Evolutionary conservation across 805 yeast species (phyloP), one percentile per base, ranked within the genome.

Genomic region (Candida argentea): DNA sequence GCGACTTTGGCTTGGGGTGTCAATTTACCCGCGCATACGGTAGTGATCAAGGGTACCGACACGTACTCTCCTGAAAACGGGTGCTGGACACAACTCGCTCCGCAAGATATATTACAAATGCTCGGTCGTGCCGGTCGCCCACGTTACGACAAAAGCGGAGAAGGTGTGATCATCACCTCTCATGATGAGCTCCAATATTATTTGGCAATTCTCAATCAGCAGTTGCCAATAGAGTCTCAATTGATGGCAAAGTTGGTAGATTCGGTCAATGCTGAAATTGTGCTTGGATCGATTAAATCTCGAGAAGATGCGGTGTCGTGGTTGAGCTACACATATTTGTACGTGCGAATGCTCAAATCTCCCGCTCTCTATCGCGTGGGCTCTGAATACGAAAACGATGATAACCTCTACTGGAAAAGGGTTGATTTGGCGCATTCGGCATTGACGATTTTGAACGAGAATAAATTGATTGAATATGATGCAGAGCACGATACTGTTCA

Each of bases 61-160:
- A 76, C 86, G 0, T 91, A 93, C 44, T 80, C 91, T 4, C 96
- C 99, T 0, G 91, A 81, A 37, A 72, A 70, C 36, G 94, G 96
- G 30, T 57, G 70, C 5, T 89, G 97, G 96, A 74, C 74, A 2
- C 91, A 83, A 44, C 57, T 89, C n/a, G 78, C 94, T 0, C 93
- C 96, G 0, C 98, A 89, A 44, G 97, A 91, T 55, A 79, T 89
- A 21, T 52, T 89, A 6, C 98, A 89, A 55, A 89, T 89, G 97
- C 63, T 89, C n/a, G 97, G 97, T 20, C 73, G 97, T 60, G 97
- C 97, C 12, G 97, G 97, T 41, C 70, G 98, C 53, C 98, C 98
- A 0, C 66, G 95, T 29, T 91, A 80, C 54, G 98, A 89, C 51
- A 74, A 75, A 11, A 72, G 75, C 43, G 98, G 98, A 43, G 94